phyloP scores from a whole-genome alignment of 2,329 filamentous ascomycete species.

The Fusarium euwallaceae region DNA sequence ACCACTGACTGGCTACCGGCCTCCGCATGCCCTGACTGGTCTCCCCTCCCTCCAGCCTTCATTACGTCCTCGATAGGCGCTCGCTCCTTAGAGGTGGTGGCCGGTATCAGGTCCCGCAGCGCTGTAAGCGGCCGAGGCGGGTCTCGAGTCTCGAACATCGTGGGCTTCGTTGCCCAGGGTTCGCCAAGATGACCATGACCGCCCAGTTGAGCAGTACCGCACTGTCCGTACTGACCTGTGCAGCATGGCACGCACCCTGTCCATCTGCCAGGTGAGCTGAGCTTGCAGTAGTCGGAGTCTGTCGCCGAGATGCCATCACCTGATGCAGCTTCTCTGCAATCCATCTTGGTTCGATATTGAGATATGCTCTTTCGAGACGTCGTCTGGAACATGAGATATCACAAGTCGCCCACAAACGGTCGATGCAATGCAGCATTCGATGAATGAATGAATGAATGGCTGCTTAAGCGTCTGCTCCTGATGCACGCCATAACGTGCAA shows the following conservation, averaged over 20 bases:
- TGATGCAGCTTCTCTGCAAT: constrained; percentile 22
- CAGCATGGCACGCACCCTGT: constrained; percentile 12
- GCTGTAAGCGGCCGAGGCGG: constrained; percentile 27
- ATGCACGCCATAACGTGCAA: constrained; percentile 5
- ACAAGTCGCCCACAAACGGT: neutral
- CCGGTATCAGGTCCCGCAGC: constrained; percentile 27
- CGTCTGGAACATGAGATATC: constrained; percentile 1
- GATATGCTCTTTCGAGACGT: neutral
- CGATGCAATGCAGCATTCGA: constrained; percentile 21
- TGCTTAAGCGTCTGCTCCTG: constrained; percentile 1
- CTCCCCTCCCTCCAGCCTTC: neutral
- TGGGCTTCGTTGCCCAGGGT: constrained; percentile 30
- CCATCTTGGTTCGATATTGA: neutral
- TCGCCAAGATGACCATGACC: constrained; percentile 27
- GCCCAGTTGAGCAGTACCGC: constrained; percentile 26
- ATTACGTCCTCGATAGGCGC: constrained; percentile 1
- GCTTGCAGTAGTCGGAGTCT: neutral
- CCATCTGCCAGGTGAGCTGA: neutral
- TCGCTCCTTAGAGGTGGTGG: constrained; percentile 15
- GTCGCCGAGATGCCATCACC: constrained; percentile 14
- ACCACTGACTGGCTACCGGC: constrained; percentile 21
- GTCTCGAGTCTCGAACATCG: constrained; percentile 41
- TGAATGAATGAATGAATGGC: constrained; percentile 2
- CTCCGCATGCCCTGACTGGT: neutral
- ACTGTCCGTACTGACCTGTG: constrained; percentile 17